These are phyloP conservation scores for Rubroboletus pulcherrimus DNA, from an alignment of 768 basidiomycete species.

Conservation along the genomic window DNA sequence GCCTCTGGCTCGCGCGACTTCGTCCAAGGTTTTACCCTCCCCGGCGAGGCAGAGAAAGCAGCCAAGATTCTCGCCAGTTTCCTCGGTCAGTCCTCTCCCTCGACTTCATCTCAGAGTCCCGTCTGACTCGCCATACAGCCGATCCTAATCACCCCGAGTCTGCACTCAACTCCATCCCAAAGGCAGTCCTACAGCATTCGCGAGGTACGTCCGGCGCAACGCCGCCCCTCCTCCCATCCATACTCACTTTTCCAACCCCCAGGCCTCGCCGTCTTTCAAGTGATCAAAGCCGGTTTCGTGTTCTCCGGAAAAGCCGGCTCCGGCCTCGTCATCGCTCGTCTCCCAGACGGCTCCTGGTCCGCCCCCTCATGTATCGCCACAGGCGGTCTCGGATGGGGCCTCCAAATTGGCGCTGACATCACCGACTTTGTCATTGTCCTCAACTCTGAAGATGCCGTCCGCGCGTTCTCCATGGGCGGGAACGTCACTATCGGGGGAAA, in stretches of 20 bases:
- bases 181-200: slow-evolving; percentile 84
- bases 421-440: slow-evolving; percentile 96
- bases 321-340: slow-evolving; percentile 86
- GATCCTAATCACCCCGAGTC: slow-evolving; percentile 84
- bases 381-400: slow-evolving; percentile 90
- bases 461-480: slow-evolving; percentile 92
- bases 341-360: slow-evolving; percentile 94
- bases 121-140: slow-evolving; percentile 42
- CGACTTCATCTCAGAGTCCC: not conserved
- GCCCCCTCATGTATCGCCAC: slow-evolving; percentile 97
- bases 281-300: slow-evolving; percentile 90
- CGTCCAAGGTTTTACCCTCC: slow-evolving; percentile 81
- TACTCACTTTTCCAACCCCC: not conserved
- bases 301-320: slow-evolving; percentile 95
- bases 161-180: slow-evolving; percentile 91
- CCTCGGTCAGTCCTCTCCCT: slow-evolving; percentile 54
- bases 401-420: slow-evolving; percentile 94
- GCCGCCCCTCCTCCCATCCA: not conserved
- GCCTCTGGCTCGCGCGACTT: slow-evolving; percentile 75
- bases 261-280: slow-evolving; percentile 95
- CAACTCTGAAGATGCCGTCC: slow-evolving; percentile 93
- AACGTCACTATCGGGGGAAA: slow-evolving; percentile 95
- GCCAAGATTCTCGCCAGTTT: slow-evolving; percentile 89
- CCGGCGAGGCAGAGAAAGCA: slow-evolving; percentile 92
- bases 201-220: slow-evolving; percentile 56